A percentile compares a stretch with the other conserved stretches of the same genome.
Evolutionary conservation across 2,329 filamentous ascomycete genomes (phyloP).

Genomic region (Metarhizium humberi): DNA sequence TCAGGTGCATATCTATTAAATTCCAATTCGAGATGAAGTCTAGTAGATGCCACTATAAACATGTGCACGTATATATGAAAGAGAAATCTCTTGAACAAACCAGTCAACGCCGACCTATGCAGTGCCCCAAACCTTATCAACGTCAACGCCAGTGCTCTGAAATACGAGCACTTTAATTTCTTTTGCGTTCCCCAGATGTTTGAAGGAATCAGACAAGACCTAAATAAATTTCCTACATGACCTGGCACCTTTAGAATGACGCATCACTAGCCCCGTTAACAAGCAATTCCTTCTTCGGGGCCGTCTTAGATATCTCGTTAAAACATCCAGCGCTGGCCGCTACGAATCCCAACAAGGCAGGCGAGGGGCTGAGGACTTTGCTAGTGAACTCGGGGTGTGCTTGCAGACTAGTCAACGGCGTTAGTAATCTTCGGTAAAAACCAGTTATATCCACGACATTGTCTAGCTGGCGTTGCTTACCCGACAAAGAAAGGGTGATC

Average conservation of each 20-base stretch:
- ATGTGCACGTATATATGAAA: neutral
- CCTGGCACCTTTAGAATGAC: neutral
- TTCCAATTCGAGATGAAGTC: neutral
- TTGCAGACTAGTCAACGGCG: conserved; percentile 47
- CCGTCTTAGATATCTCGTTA: conserved; percentile 23
- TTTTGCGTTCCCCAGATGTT: neutral
- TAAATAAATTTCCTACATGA: neutral
- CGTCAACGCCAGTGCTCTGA: neutral
- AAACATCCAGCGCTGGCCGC: conserved; percentile 56
- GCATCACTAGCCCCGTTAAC: neutral
- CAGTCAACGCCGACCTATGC: neutral
- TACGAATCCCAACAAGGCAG: conserved; percentile 50
- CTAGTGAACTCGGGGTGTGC: conserved; percentile 82
- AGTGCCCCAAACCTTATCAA: neutral
- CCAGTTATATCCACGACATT: neutral
- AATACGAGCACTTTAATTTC: neutral
- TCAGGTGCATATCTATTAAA: neutral
- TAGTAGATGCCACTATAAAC: neutral
- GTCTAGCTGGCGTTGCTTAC: neutral
- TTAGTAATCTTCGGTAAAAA: neutral
- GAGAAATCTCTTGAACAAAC: neutral
- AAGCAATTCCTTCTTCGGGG: neutral
- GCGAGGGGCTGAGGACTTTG: conserved; percentile 63
- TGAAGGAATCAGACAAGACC: neutral
- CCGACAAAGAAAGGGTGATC: conserved; percentile 75